These are phyloP conservation scores for Lasiodiplodia sp. DNA, from an alignment of 2,329 filamentous ascomycete genomes.

Conservation along the genomic window DNA sequence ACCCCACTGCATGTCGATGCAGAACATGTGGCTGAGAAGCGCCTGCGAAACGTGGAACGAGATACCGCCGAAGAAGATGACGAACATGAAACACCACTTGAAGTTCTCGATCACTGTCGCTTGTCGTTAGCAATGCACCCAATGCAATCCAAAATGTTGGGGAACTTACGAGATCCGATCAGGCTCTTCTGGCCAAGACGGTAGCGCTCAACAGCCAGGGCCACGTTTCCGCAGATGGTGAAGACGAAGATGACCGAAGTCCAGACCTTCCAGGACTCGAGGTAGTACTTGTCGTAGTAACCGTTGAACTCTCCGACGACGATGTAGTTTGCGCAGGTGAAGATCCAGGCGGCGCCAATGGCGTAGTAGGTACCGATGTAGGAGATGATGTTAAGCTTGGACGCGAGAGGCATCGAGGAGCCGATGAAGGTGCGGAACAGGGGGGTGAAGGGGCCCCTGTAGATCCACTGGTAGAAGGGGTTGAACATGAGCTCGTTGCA, in stretches of 20 bases:
- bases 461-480: constrained; percentile 68
- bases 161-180: constrained; percentile 13
- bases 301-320: constrained; percentile 75
- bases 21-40: constrained; percentile 32
- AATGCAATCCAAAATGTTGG: not conserved
- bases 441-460: constrained; percentile 68
- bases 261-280: constrained; percentile 30
- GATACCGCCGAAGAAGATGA: constrained; percentile 34
- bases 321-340: constrained; percentile 75
- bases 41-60: constrained; percentile 32
- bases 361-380: constrained; percentile 78
- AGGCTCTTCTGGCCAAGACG: constrained; percentile 21
- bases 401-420: constrained; percentile 68
- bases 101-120: constrained; percentile 32
- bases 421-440: constrained; percentile 68
- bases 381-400: constrained; percentile 74
- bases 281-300: constrained; percentile 26
- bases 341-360: constrained; percentile 70
- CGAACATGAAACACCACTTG: constrained; percentile 34
- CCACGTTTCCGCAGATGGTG: constrained; percentile 17
- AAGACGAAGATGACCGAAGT: constrained; percentile 27
- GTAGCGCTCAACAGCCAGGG: constrained; percentile 24
- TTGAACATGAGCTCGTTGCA: constrained; percentile 76
- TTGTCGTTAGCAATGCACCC: not conserved
- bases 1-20: constrained; percentile 32